These are phyloP conservation scores for Penicillium nucicola DNA, from an alignment of 495 filamentous ascomycete species.

Conservation along the genomic window DNA sequence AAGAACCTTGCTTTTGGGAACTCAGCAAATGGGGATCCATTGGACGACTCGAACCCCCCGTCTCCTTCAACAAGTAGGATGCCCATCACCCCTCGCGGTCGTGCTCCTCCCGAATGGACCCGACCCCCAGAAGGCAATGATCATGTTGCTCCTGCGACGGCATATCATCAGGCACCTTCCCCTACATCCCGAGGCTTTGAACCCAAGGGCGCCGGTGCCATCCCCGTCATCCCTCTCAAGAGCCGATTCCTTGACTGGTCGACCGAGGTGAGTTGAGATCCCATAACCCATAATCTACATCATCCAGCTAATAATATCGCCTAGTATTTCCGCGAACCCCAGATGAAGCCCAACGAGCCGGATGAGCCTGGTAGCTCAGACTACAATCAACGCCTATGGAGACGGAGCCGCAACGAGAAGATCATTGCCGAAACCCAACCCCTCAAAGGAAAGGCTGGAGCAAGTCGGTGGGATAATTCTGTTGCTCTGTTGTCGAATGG, in stretches of 20 bases:
- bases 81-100: slow-evolving; percentile 50
- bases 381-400: slow-evolving; percentile 94
- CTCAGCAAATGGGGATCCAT: slow-evolving; percentile 26
- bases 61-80: slow-evolving; percentile 38
- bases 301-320: slow-evolving; percentile 27
- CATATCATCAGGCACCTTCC: slow-evolving; percentile 72
- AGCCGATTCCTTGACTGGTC: slow-evolving; percentile 93
- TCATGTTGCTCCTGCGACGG: slow-evolving; percentile 58
- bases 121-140: slow-evolving; percentile 79
- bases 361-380: slow-evolving; percentile 97
- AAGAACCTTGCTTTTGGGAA: slow-evolving; percentile 64
- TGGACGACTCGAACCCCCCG: slow-evolving; percentile 20
- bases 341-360: slow-evolving; percentile 94
- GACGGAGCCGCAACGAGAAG: slow-evolving; percentile 85
- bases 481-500: slow-evolving; percentile 78
- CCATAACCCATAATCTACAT: slow-evolving; percentile 14
- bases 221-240: slow-evolving; percentile 65
- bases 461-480: slow-evolving; percentile 76
- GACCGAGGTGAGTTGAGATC: slow-evolving; percentile 60
- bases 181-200: slow-evolving; percentile 73
- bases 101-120: slow-evolving; percentile 68
- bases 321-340: slow-evolving; percentile 93
- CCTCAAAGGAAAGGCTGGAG: slow-evolving; percentile 81
- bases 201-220: slow-evolving; percentile 51
- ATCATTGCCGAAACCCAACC: slow-evolving; percentile 90